phyloP scores from a whole-genome alignment of 495 filamentous ascomycete genomes.

The Penicillium turbatum region DNA sequence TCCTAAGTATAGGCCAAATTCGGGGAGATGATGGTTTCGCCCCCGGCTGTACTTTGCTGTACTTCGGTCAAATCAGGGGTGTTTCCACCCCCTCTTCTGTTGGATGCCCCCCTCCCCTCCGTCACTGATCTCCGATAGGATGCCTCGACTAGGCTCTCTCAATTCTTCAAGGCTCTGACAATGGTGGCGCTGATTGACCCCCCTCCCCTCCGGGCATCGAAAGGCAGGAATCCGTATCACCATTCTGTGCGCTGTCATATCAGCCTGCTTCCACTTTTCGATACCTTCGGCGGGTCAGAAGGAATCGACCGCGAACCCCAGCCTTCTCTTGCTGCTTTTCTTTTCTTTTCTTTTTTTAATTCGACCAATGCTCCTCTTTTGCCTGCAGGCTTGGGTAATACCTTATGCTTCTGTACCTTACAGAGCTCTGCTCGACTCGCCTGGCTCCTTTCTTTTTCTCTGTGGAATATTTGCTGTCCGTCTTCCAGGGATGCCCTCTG shows the following conservation, averaged over 20 bases:
- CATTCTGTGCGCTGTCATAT: conserved; percentile 31
- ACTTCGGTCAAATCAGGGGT: conserved; percentile 2
- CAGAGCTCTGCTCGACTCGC: conserved; percentile 24
- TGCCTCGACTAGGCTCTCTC: conserved; percentile 18
- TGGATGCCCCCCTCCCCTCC: too few relatives aligned
- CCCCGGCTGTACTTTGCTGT: conserved; percentile 16
- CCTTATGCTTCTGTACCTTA: conserved; percentile 24
- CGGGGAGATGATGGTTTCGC: conserved; percentile 19
- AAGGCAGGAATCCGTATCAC: conserved; percentile 30
- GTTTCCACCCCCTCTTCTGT: neutral
- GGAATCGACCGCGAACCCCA: conserved; percentile 25
- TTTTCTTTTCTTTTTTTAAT: conserved; percentile 6
- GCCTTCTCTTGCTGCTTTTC: conserved; percentile 17
- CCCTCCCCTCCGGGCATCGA: conserved; percentile 23
- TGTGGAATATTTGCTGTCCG: conserved; percentile 30
- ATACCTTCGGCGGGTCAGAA: conserved; percentile 27
- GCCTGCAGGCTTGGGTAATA: conserved; percentile 24
- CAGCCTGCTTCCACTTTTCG: conserved; percentile 20
- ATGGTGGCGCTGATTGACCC: conserved; percentile 16
- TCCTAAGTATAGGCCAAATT: conserved; percentile 13
- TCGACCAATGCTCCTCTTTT: conserved; percentile 11
- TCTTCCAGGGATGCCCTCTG: conserved; percentile 30
- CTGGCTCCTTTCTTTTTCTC: conserved; percentile 24
- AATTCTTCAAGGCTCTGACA: conserved; percentile 23
- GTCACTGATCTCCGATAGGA: conserved; percentile 17